Conservation (phyloP, 164 flowering plant species). For the Vitis riparia region DNA sequence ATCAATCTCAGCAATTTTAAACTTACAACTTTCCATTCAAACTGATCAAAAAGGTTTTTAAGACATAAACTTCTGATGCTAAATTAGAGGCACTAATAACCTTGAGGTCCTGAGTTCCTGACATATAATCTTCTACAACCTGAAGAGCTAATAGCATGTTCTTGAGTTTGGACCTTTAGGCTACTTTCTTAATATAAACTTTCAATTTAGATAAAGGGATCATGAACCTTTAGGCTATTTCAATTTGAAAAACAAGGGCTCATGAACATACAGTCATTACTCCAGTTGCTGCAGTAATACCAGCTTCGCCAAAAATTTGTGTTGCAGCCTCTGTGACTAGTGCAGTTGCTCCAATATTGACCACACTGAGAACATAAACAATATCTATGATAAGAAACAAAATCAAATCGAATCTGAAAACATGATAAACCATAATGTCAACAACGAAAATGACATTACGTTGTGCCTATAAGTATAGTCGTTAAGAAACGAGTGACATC, state of each 20-base stretch:
- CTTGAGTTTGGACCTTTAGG: not conserved
- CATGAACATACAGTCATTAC: slow-evolving; percentile 86
- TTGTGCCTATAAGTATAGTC: slow-evolving; percentile 97
- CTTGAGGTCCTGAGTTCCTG: too few species aligned
- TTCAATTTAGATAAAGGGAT: not conserved
- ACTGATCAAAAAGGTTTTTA: too few species aligned
- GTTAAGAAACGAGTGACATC: slow-evolving; percentile 98
- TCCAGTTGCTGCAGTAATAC: slow-evolving; percentile 96
- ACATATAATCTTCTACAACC: too few species aligned
- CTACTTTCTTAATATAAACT: not conserved
- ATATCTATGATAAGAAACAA: slow-evolving; percentile 25
- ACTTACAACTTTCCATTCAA: too few species aligned
- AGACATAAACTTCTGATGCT: too few species aligned
- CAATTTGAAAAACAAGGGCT: not conserved
- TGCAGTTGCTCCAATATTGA: slow-evolving; percentile 98
- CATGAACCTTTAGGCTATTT: too few species aligned
- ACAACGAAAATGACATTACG: slow-evolving; percentile 48
- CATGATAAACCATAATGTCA: not conserved
- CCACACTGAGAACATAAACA: slow-evolving; percentile 61
- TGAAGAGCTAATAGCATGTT: too few species aligned
- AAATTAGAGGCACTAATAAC: too few species aligned
- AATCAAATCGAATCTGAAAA: slow-evolving; percentile 11
- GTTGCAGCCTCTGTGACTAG: slow-evolving; percentile 98
- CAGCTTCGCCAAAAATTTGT: slow-evolving; percentile 95
- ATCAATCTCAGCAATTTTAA: too few species aligned